Conservation (phyloP, 2,329 filamentous ascomycete genomes). For the Alternaria rosae region DNA sequence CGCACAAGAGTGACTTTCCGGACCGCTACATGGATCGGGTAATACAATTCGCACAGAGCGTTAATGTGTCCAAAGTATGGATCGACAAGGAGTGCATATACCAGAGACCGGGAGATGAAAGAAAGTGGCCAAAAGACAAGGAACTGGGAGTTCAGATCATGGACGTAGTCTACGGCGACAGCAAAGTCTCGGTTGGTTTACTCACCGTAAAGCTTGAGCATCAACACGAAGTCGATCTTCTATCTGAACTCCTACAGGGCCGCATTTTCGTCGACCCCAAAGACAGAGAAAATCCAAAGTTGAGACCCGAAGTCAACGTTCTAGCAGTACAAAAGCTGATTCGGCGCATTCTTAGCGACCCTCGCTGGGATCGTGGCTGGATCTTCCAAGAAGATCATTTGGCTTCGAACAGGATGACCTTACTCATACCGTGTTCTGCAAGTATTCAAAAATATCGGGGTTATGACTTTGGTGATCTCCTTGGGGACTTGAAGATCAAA, state of each 20-base stretch:
- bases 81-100: conserved; percentile 32
- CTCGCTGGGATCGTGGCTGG: conserved; percentile 30
- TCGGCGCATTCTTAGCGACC: conserved; percentile 20
- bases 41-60: conserved; percentile 20
- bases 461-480: conserved; percentile 12
- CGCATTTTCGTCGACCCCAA: conserved; percentile 7
- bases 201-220: conserved; percentile 15
- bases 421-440: conserved; percentile 22
- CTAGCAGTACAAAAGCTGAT: conserved; percentile 18
- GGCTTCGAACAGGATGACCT: conserved; percentile 20
- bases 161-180: conserved; percentile 27
- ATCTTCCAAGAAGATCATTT: conserved; percentile 35
- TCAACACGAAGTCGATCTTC: conserved; percentile 15
- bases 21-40: conserved; percentile 27
- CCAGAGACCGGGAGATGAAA: conserved; percentile 18
- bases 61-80: conserved; percentile 18
- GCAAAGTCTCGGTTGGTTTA: conserved; percentile 19
- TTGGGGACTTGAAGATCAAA: conserved; percentile 21
- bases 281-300: not conserved
- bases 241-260: conserved; percentile 12
- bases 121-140: conserved; percentile 3
- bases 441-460: not conserved
- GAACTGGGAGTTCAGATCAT: conserved; percentile 27
- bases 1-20: conserved; percentile 24
- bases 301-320: not conserved